Percentiles rank a stretch among this genome's conserved stretches.
Conservation (phyloP, 192 early-diverging fungal genomes). For the Phycomyces blakesleeanus region DNA sequence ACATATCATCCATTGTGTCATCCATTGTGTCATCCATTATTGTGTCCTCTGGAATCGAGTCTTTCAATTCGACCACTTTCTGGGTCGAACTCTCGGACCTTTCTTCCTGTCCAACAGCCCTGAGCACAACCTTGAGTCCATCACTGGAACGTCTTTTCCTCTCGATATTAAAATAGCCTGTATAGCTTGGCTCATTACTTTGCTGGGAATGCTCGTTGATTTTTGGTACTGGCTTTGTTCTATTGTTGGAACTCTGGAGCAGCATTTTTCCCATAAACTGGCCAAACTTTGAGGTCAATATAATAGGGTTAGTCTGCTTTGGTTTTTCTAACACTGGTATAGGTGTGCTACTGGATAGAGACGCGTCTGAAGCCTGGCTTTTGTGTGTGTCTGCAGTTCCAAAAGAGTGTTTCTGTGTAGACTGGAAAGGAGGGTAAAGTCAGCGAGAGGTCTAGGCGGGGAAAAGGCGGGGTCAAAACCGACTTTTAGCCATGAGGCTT, state of each 20-base stretch:
- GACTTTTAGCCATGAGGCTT: no score
- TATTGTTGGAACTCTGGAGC: background rate
- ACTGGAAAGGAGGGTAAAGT: no score
- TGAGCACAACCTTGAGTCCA: background rate
- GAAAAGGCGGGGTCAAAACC: no score
- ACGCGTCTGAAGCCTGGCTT: no score
- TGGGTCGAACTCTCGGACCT: background rate
- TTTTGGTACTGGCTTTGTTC: slow-evolving; percentile 7
- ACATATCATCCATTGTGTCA: background rate
- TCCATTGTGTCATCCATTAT: background rate
- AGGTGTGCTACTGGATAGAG: no score
- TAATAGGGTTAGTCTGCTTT: no score
- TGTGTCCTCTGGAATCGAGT: background rate
- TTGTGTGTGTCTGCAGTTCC: no score
- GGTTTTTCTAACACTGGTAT: no score
- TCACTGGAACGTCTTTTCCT: slow-evolving; percentile 7
- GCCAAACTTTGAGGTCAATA: slow-evolving; percentile 5
- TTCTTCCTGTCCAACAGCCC: background rate
- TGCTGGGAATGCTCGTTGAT: background rate
- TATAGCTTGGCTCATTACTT: background rate
- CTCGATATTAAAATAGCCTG: slow-evolving; percentile 10
- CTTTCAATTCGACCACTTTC: background rate
- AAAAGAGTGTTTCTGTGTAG: no score
- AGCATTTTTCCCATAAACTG: slow-evolving; percentile 18
- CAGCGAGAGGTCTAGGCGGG: no score